Percentiles rank a stretch among this genome's conserved stretches.
Conservation (phyloP, 306 rosid species). For the Leucaena leucocephala region DNA sequence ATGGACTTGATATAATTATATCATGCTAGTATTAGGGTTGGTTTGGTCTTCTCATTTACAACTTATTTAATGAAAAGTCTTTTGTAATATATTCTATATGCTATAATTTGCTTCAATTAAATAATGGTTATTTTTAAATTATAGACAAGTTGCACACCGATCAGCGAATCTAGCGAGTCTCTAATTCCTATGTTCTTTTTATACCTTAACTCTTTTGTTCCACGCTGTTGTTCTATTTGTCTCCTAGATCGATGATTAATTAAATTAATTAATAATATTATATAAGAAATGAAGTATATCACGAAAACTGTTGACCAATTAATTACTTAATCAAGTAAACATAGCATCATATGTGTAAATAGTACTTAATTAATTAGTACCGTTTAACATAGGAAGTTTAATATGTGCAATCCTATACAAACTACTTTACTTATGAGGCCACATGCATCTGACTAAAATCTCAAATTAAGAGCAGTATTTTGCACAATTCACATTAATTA, state of each 20-base stretch:
- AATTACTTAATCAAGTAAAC: not conserved
- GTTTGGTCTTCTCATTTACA: not conserved
- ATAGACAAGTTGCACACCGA: not conserved
- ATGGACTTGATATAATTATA: not conserved
- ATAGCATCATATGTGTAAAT: not conserved
- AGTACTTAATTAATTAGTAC: not conserved
- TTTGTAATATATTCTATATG: not conserved
- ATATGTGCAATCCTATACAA: not conserved
- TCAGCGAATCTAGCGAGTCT: not conserved
- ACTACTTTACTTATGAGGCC: too few species aligned
- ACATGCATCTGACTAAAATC: too few species aligned
- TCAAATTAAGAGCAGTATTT: not conserved
- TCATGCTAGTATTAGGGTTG: not conserved
- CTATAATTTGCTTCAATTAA: not conserved
- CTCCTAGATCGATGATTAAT: not conserved
- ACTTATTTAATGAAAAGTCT: not conserved
- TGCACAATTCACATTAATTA: not conserved
- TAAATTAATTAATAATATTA: not conserved
- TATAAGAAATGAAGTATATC: not conserved
- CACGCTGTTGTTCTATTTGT: slow-evolving; percentile 4
- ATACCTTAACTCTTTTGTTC: slow-evolving; percentile 7
- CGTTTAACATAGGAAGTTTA: not conserved
- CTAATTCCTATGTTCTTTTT: slow-evolving; percentile 6
- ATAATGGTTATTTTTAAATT: not conserved
- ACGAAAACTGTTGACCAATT: not conserved